Evolutionary conservation across 257 asterid species (phyloP).

Genomic region (Agastache rugosa): DNA sequence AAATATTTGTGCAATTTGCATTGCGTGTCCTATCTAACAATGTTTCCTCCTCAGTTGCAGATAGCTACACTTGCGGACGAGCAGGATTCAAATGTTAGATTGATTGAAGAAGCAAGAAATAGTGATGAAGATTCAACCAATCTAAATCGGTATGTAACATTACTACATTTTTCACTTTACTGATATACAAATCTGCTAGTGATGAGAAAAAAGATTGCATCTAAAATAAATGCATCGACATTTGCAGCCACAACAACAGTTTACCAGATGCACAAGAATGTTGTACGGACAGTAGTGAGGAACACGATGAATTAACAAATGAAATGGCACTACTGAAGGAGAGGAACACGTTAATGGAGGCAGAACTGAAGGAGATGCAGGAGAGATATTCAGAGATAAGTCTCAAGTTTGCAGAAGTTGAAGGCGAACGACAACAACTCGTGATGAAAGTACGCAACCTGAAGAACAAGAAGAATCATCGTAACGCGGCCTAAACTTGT

Average conservation of each 20-base stretch:
- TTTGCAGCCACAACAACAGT: slow-evolving; percentile 40
- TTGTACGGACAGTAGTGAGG: slow-evolving; percentile 9
- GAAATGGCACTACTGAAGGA: slow-evolving; percentile 62
- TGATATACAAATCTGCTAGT: neutral
- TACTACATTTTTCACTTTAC: slow-evolving; percentile 30
- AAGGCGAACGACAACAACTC: slow-evolving; percentile 95
- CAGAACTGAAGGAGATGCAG: slow-evolving; percentile 90
- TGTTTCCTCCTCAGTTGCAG: slow-evolving; percentile 37
- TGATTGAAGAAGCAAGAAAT: slow-evolving; percentile 29
- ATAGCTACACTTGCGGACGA: slow-evolving; percentile 36
- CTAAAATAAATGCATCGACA: slow-evolving; percentile 30
- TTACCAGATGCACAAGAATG: neutral
- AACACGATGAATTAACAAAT: slow-evolving; percentile 39
- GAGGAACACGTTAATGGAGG: slow-evolving; percentile 70
- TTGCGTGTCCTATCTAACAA: slow-evolving; percentile 8
- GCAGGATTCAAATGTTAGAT: slow-evolving; percentile 22
- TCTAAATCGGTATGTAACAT: slow-evolving; percentile 21
- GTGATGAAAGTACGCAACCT: slow-evolving; percentile 88
- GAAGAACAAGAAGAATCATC: slow-evolving; percentile 64
- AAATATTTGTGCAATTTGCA: slow-evolving; percentile 1
- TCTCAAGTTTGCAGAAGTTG: slow-evolving; percentile 98
- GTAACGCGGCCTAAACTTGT: neutral
- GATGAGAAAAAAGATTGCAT: neutral
- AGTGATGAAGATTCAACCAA: slow-evolving; percentile 30
- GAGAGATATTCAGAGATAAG: slow-evolving; percentile 96